Conservation (phyloP, 2,329 filamentous ascomycete genomes). For the Metarhizium album region DNA sequence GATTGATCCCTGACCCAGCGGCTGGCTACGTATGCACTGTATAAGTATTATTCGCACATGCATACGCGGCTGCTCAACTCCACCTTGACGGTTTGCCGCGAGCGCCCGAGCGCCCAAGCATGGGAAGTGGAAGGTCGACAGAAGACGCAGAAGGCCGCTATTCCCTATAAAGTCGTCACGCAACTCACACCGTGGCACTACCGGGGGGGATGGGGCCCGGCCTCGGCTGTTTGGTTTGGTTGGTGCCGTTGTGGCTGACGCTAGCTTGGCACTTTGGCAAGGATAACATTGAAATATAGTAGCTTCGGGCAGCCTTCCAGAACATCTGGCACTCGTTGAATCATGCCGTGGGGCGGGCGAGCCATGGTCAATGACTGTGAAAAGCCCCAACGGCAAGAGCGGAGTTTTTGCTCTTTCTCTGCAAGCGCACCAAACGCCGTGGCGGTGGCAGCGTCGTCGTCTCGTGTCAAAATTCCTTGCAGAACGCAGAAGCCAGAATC, state of each 20-base stretch:
- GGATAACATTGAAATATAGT: neutral
- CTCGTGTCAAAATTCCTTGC: too few species aligned
- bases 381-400: neutral
- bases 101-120: too few species aligned
- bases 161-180: neutral
- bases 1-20: too few species aligned
- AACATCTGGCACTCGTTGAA: slow-evolving; percentile 2
- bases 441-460: too few species aligned
- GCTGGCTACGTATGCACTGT: too few species aligned
- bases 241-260: slow-evolving; percentile 3
- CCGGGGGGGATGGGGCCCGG: neutral
- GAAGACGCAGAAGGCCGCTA: neutral
- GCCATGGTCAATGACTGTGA: neutral
- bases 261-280: neutral
- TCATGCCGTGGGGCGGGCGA: neutral
- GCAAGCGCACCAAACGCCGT: neutral
- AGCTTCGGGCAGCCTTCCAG: slow-evolving; percentile 8
- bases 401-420: neutral
- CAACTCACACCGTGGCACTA: neutral
- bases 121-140: neutral
- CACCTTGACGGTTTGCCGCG: too few species aligned
- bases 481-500: too few species aligned
- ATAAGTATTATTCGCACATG: too few species aligned
- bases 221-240: too few species aligned
- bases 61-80: too few species aligned